Base-by-base conservation (phyloP, 164 flowering plant species). In the Berberis vulgaris region DNA sequence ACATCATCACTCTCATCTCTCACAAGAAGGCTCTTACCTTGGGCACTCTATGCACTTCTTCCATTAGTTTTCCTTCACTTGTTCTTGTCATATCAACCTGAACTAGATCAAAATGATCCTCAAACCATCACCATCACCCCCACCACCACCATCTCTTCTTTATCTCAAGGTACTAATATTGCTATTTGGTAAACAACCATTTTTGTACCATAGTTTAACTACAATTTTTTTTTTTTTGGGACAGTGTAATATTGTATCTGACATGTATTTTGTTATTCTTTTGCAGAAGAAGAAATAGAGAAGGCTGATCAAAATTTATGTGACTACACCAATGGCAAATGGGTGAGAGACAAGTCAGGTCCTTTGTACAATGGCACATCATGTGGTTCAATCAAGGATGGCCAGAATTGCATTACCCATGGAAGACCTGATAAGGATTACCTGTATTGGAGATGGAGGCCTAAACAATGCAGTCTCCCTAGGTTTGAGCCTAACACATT, bases 381-480 rank as follows among this genome's bases (percentile, higher is more conserved):
- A 45, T 94, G 99, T 69, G 70, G 73, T 8, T 84, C 91, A n/a
- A 94, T 94, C 69, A 87, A 86, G 45, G 85, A 84, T 0, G 95
- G 91, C 9, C 95, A 84, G 68, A 94, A 94, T 62, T 94, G 99
- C 81, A 76, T 85, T 72, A 65, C 57, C 13, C 87, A 86, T 78
- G 98, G 99, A 1, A 77, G 96, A 63, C 84, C 89, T 9, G 99
- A 94, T 64, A 43, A 60, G 58, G 90, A 70, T 54, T 94, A 84
- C 47, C 85, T 94, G 42, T 64, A 80, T 44, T 94, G 96, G 96
- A 82, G 80, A 56, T 94, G 97, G 99, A 74, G 71, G 58, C 99
- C 99, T 26, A 70, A 69, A 4, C 57, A 76, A 9, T 91, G 99
- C 71, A 43, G 72, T 2, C 84, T 91, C 49, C 86, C 96, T 7